A percentile compares a stretch with the other conserved stretches of the same genome.
phyloP scores from a whole-genome alignment of 768 basidiomycete species.

The Hypholoma sublateritium region DNA sequence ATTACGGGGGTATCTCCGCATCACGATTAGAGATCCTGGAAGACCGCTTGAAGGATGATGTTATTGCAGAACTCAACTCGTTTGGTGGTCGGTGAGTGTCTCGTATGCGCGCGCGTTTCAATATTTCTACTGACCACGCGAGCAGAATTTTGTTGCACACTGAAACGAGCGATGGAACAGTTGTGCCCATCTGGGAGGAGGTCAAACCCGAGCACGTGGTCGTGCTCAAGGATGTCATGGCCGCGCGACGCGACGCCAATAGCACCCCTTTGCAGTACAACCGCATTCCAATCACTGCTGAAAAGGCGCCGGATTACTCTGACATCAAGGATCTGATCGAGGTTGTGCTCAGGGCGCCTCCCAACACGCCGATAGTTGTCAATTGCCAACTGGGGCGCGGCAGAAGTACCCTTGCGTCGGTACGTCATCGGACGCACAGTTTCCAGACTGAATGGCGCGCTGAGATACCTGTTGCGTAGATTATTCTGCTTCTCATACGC shows the following conservation, averaged over 20 bases:
- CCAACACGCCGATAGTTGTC: slow-evolving; percentile 80
- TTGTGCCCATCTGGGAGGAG: slow-evolving; percentile 95
- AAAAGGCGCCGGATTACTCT: slow-evolving; percentile 73
- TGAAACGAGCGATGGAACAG: slow-evolving; percentile 82
- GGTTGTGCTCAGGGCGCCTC: slow-evolving; percentile 68
- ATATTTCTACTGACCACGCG: background rate
- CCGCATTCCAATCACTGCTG: slow-evolving; percentile 92
- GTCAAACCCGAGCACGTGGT: slow-evolving; percentile 69
- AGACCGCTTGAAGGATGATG: slow-evolving; percentile 86
- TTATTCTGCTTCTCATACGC: slow-evolving; percentile 80
- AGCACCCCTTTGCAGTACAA: slow-evolving; percentile 73
- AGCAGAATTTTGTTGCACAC: slow-evolving; percentile 82
- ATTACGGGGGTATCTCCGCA: slow-evolving; percentile 94
- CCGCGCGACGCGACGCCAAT: slow-evolving; percentile 40
- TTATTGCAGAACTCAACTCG: slow-evolving; percentile 74
- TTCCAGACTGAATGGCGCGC: background rate
- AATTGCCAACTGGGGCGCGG: slow-evolving; percentile 96
- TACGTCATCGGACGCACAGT: slow-evolving; percentile 29
- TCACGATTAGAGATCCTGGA: slow-evolving; percentile 88
- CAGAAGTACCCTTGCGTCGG: slow-evolving; percentile 88
- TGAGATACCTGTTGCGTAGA: slow-evolving; percentile 33
- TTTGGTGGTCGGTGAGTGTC: slow-evolving; percentile 75
- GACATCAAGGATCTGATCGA: slow-evolving; percentile 79
- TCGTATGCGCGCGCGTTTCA: background rate
- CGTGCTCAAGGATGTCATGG: slow-evolving; percentile 90